Percentiles rank a stretch among this genome's conserved stretches.
phyloP scores from a whole-genome alignment of 768 basidiomycete species.

The Phallus indusiatus region DNA sequence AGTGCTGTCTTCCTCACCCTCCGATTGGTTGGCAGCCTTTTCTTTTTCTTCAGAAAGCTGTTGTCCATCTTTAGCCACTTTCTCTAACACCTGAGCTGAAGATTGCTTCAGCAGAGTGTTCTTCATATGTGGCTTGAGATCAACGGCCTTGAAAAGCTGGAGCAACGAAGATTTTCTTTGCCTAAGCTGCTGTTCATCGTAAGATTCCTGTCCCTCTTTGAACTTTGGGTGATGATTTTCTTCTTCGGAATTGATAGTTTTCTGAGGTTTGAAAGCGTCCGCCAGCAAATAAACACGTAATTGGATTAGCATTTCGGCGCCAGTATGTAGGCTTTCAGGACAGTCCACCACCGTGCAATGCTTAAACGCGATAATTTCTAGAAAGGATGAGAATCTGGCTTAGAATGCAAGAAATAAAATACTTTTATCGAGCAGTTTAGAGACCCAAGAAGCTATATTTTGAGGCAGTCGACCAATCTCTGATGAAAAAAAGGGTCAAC shows the following conservation, averaged over 20 bases:
- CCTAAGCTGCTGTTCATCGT: conserved; percentile 66
- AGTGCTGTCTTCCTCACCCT: conserved; percentile 55
- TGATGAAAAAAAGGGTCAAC: conserved; percentile 15
- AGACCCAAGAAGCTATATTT: conserved; percentile 62
- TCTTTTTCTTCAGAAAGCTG: conserved; percentile 17
- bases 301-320: conserved; percentile 69
- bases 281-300: conserved; percentile 61
- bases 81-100: conserved; percentile 32
- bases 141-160: conserved; percentile 62
- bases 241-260: conserved; percentile 20
- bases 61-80: conserved; percentile 23
- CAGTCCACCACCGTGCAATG: conserved; percentile 72
- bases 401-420: not conserved
- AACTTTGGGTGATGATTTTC: conserved; percentile 37
- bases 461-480: conserved; percentile 74
- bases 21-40: conserved; percentile 23
- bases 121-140: conserved; percentile 46
- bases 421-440: conserved; percentile 67
- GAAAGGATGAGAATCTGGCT: not conserved
- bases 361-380: conserved; percentile 59
- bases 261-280: conserved; percentile 49
- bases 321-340: conserved; percentile 59
- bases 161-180: conserved; percentile 71
- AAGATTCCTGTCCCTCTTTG: conserved; percentile 72
- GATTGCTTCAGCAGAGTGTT: conserved; percentile 31